Evolutionary conservation across 192 early-diverging fungal genomes (phyloP), one percentile per base, ranked within the genome.

Genomic region (Coemansia sp.): DNA sequence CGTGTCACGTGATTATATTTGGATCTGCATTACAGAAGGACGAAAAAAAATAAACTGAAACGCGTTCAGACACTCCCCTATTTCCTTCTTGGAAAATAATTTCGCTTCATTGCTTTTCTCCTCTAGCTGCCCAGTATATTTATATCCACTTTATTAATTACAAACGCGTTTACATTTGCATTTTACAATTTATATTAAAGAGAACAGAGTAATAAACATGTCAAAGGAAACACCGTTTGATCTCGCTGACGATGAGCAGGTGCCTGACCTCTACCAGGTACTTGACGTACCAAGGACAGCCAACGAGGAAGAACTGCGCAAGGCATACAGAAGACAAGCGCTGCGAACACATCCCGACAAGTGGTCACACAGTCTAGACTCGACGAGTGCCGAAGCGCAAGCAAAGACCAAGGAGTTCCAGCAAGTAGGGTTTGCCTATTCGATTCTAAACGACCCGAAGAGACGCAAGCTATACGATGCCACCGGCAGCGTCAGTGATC

Each of bases 321-420:
- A 94, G 72, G 94, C 91, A 9, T 98, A 98, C 86, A 89, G 93
- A 64, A 81, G 88, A 39, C 80, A 88, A 42, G 96, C 95, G 4
- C 83, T 95, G 11, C 89, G 89, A 61, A 94, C 84, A 57, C 97
- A 99, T 68, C 97, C 97, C 0, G 97, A 99, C 86, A 98, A 98
- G 75, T 89, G 87, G 76, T 70, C 84, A 37, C 86, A 91, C 71
- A 32, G 32, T 32, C 59, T 71, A 7, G 65, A 77, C 9, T 45
- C 72, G 0, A 26, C 37, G 26, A 66, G 75, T 6, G 16, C 43
- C 5, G 81, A 76, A 32, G 70, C 71, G 19, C 39, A 61, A 15
- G 47, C 72, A 49, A 72, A 65, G 59, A 94, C 92, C 0, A 67
- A 75, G 15, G 71, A 86, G 63, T 95, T 97, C 82, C 93, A 95